A percentile compares a stretch with the other conserved stretches of the same genome.
Evolutionary conservation across 1,139 yeast species (phyloP).

Genomic region (Protomyces inundatus): DNA sequence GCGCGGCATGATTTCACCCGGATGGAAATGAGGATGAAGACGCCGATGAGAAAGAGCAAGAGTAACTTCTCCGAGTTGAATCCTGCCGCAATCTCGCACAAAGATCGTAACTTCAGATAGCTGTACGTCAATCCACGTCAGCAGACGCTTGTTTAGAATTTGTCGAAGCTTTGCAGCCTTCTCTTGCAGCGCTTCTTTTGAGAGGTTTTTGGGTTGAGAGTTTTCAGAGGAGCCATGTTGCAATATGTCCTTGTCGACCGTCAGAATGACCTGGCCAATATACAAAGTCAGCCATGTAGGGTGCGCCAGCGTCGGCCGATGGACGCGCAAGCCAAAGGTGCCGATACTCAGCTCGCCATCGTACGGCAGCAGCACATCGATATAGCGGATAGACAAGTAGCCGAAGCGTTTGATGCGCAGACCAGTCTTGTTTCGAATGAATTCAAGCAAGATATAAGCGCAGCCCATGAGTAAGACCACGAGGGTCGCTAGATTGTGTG

Average conservation of each 20-base stretch:
- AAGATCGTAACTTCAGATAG: slow-evolving; percentile 26
- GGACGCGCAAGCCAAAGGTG: slow-evolving; percentile 39
- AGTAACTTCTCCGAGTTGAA: slow-evolving; percentile 26
- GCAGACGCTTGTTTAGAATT: background rate
- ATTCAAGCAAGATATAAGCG: background rate
- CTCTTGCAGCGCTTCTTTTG: background rate
- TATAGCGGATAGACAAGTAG: slow-evolving; percentile 41
- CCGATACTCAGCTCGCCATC: slow-evolving; percentile 41
- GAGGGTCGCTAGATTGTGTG: background rate
- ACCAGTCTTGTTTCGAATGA: background rate
- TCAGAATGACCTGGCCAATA: slow-evolving; percentile 25
- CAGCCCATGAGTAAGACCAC: background rate
- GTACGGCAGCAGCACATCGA: slow-evolving; percentile 38
- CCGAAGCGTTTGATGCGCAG: slow-evolving; percentile 37
- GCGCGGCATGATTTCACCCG: slow-evolving; percentile 11
- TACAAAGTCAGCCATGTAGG: slow-evolving; percentile 36
- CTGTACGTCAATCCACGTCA: slow-evolving; percentile 28
- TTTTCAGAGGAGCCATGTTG: slow-evolving; percentile 4
- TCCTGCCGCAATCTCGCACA: slow-evolving; percentile 28
- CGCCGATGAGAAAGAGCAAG: slow-evolving; percentile 11
- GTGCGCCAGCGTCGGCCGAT: slow-evolving; percentile 43
- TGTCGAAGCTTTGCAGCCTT: background rate
- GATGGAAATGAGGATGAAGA: slow-evolving; percentile 14
- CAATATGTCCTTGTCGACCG: slow-evolving; percentile 8
- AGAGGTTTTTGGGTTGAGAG: background rate